These are phyloP conservation scores for Paecilomyces dactylethromorphus DNA, from an alignment of 2,329 filamentous ascomycete species.

Conservation along the genomic window DNA sequence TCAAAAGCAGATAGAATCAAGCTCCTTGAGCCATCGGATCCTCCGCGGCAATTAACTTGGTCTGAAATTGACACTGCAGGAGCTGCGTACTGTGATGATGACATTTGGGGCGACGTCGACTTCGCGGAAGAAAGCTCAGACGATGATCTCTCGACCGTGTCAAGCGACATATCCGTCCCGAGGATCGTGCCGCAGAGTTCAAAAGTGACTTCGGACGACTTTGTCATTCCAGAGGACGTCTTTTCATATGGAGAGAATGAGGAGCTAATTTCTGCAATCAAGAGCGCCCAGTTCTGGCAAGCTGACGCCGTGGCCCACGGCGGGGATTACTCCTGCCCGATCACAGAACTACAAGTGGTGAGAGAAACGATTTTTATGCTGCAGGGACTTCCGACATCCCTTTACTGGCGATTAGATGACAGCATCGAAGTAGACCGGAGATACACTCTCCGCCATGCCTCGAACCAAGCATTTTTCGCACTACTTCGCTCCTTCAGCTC, in stretches of 20 bases:
- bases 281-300: conserved; percentile 45
- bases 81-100: conserved; percentile 52
- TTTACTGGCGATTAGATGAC: conserved; percentile 50
- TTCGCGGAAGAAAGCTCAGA: conserved; percentile 33
- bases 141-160: conserved; percentile 27
- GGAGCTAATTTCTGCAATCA: conserved; percentile 32
- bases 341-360: conserved; percentile 67
- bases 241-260: conserved; percentile 25
- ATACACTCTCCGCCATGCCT: conserved; percentile 29
- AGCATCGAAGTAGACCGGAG: conserved; percentile 30
- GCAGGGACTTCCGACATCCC: conserved; percentile 64
- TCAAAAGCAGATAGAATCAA: conserved; percentile 60
- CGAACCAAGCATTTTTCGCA: conserved; percentile 22
- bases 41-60: conserved; percentile 60
- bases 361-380: conserved; percentile 84
- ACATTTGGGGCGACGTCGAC: conserved; percentile 36
- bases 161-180: conserved; percentile 24
- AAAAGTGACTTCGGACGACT: conserved; percentile 22
- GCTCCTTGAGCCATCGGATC: conserved; percentile 42
- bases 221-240: conserved; percentile 25
- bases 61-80: conserved; percentile 71
- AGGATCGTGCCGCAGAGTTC: conserved; percentile 20
- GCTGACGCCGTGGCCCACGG: conserved; percentile 11
- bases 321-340: conserved; percentile 18
- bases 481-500: conserved; percentile 37